Conservation (phyloP, 805 yeast species). For the Suhomyces kilbournensis region DNA sequence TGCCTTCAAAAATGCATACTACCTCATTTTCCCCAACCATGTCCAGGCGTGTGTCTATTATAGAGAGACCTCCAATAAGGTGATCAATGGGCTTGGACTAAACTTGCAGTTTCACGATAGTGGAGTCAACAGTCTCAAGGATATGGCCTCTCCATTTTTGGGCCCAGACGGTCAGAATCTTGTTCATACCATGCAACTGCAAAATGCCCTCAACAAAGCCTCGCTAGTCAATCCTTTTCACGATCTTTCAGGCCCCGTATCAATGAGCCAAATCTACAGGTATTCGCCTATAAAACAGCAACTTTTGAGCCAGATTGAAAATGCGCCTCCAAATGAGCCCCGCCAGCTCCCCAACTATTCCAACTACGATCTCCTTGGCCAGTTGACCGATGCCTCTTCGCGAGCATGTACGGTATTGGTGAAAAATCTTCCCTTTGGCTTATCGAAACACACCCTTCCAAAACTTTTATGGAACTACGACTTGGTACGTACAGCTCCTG, state of each 20-base stretch:
- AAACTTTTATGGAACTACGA: conserved; percentile 50
- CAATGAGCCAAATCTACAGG: conserved; percentile 4
- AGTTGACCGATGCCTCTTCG: conserved; percentile 14
- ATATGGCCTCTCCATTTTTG: conserved; percentile 30
- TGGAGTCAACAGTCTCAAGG: conserved; percentile 18
- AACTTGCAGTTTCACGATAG: conserved; percentile 44
- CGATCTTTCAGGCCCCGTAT: conserved; percentile 1
- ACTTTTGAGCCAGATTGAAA: background rate
- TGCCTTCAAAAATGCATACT: conserved; percentile 47
- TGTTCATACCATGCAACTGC: background rate
- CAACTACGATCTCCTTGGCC: conserved; percentile 11
- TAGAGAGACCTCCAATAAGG: conserved; percentile 47
- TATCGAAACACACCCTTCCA: conserved; percentile 35
- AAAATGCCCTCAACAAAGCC: background rate
- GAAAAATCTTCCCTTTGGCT: conserved; percentile 46
- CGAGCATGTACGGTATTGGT: conserved; percentile 36
- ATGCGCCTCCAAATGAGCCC: background rate
- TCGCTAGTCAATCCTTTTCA: conserved; percentile 1
- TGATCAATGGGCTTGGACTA: conserved; percentile 49
- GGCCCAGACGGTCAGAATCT: conserved; percentile 8
- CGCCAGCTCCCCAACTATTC: conserved; percentile 10
- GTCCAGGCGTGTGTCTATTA: conserved; percentile 52
- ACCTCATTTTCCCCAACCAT: conserved; percentile 46
- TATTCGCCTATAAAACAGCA: conserved; percentile 2
- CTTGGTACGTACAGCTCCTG: conserved; percentile 23